A percentile compares a stretch with the other conserved stretches of the same genome.
Conservation (phyloP, 2,329 filamentous ascomycete genomes). For the Colletotrichum theobromicola region DNA sequence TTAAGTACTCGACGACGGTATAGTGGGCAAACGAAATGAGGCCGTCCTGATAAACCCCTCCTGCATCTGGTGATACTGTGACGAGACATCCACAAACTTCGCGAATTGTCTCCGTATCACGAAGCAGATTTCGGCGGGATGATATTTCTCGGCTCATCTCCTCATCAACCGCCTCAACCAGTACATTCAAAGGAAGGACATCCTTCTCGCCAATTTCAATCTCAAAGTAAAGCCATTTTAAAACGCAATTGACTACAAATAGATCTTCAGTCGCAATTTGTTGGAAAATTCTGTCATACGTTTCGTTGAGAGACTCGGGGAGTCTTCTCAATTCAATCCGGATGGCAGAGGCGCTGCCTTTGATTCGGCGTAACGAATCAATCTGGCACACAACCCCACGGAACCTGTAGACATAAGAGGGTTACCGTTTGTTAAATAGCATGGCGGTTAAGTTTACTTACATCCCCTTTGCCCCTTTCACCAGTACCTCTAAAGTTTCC, state of each 20-base stretch:
- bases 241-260: rapidly evolving
- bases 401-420: too few species aligned
- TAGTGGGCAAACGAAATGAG: neutral
- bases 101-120: rapidly evolving
- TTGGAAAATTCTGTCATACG: neutral
- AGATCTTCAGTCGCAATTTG: neutral
- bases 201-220: rapidly evolving
- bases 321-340: neutral
- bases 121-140: rapidly evolving
- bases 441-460: too few species aligned
- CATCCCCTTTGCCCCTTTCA: neutral
- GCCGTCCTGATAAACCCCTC: too few species aligned
- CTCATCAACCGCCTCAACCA: neutral
- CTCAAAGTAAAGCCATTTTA: neutral
- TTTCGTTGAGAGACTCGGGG: neutral
- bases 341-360: neutral
- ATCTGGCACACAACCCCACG: neutral
- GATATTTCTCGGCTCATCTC: neutral
- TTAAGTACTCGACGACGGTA: neutral
- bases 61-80: too few species aligned
- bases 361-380: neutral
- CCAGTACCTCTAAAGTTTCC: neutral
- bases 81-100: neutral
- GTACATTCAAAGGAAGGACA: rapidly evolving
- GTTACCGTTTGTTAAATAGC: too few species aligned